phyloP scores from a whole-genome alignment of 495 filamentous ascomycete species.

The Penicillium manginii region DNA sequence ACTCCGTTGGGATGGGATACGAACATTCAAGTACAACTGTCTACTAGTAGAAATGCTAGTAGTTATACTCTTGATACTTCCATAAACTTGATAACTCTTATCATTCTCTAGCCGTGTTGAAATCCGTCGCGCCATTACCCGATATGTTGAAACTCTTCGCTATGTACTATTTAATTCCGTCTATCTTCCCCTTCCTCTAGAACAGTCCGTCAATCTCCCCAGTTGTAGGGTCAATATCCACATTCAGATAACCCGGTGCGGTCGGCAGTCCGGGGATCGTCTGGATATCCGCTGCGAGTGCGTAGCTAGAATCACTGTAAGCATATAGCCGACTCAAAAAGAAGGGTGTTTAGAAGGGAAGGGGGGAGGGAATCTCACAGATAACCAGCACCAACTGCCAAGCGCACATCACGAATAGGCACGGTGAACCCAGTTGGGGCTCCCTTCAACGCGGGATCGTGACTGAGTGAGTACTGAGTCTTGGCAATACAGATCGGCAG shows the following conservation, averaged over 20 bases:
- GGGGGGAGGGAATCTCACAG: slow-evolving; percentile 57
- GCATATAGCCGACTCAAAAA: not conserved
- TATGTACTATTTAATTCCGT: slow-evolving; percentile 20
- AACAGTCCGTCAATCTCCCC: slow-evolving; percentile 97
- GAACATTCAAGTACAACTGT: too few species aligned
- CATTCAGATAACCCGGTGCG: slow-evolving; percentile 93
- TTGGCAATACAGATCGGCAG: slow-evolving; percentile 96
- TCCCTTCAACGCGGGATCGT: slow-evolving; percentile 92
- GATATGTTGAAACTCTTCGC: slow-evolving; percentile 2
- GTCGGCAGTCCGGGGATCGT: slow-evolving; percentile 96
- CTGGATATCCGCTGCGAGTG: slow-evolving; percentile 95
- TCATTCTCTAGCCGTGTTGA: not conserved
- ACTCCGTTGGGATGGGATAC: not conserved
- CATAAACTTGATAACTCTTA: too few species aligned
- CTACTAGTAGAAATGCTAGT: not conserved
- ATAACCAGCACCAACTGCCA: slow-evolving; percentile 93
- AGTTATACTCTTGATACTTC: too few species aligned
- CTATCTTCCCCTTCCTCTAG: slow-evolving; percentile 45
- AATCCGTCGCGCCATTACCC: slow-evolving; percentile 2
- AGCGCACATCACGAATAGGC: slow-evolving; percentile 88
- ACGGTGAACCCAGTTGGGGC: slow-evolving; percentile 96
- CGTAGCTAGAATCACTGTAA: slow-evolving; percentile 62
- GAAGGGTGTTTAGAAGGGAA: not conserved
- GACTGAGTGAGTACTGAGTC: slow-evolving; percentile 96
- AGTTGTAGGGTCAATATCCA: slow-evolving; percentile 90